Evolutionary conservation across 2,329 filamentous ascomycete species (phyloP), one percentile per base, ranked within the genome.

Genomic region (Dendrostoma leiphaemia): DNA sequence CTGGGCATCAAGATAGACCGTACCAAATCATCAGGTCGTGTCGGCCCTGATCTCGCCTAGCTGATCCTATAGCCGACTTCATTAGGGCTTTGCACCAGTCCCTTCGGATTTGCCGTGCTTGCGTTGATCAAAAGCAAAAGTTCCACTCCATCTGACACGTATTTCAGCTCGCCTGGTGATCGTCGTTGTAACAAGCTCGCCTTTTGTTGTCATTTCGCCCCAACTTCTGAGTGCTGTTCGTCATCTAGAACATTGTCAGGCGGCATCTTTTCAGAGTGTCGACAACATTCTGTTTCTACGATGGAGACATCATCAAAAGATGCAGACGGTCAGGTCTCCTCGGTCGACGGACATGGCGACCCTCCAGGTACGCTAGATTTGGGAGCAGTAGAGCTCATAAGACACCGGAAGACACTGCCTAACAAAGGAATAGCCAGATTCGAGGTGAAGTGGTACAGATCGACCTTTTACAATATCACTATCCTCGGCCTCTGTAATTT

Each of bases 401-500:
- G n/a, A n/a, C n/a, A n/a, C n/a, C n/a, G n/a, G n/a, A n/a, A n/a
- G n/a, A n/a, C n/a, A n/a, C n/a, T n/a, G n/a, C n/a, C 48, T 54
- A 34, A 54, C 23, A 2, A 13, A 23, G 15, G 2, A 9, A 17
- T 12, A 51, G 55, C n/a, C 9, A 13, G 44, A 5, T 8, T 28
- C 17, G 23, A 51, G 17, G 81, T 82, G 19, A 83, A 79, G 76
- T 89, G 86, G 86, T 81, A 89, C 64, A 82, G 84, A 24, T 86
- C 84, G 1, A 88, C 86, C 0, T 85, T 87, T 61, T 90, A 83
- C 72, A 90, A 90, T 70, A 84, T 87, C 48, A 80, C 85, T 29
- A 81, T 91, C 35, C 78, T 91, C 1, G 87, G 88, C 0, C 68
- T 90, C 9, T 89, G 84, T 69, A 89, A 88, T 63, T 82, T 90